phyloP scores from a whole-genome alignment of 73 alveolate species.

The Effrenium voratum region DNA sequence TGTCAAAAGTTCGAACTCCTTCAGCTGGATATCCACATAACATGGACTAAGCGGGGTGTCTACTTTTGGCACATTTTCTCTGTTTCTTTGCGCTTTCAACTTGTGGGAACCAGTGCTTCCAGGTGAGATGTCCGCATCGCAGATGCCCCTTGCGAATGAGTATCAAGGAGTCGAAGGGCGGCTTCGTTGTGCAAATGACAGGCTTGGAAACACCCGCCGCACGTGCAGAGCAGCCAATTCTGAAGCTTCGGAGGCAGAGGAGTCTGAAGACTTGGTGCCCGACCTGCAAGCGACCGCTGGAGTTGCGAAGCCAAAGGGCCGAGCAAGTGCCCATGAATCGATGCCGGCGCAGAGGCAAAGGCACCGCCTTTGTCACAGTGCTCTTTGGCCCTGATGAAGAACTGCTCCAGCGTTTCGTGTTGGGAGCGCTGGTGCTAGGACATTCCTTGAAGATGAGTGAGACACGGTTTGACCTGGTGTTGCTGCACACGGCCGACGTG shows the following conservation, averaged over 20 bases:
- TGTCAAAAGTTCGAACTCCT: background rate
- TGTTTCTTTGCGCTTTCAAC: background rate
- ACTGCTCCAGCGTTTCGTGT: constrained; percentile 29
- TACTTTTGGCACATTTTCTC: background rate
- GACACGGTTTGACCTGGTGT: constrained; percentile 24
- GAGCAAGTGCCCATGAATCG: background rate
- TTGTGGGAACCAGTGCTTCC: background rate
- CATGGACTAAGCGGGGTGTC: background rate
- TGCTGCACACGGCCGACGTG: constrained; percentile 74
- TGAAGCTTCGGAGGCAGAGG: background rate
- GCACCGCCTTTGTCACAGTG: constrained; percentile 59
- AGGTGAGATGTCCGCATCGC: constrained; percentile 31
- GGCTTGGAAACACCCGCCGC: constrained; percentile 67
- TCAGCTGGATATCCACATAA: background rate
- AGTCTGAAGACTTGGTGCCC: constrained; percentile 36
- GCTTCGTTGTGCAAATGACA: constrained; percentile 2
- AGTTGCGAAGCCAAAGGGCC: constrained; percentile 7
- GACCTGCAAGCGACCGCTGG: constrained; percentile 42
- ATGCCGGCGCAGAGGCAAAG: background rate
- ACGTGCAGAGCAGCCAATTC: constrained; percentile 2
- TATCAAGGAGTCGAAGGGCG: background rate
- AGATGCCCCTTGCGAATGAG: constrained; percentile 1
- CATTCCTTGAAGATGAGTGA: background rate
- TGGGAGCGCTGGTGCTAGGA: constrained; percentile 68
- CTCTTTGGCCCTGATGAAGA: constrained; percentile 79